Evolutionary conservation across 2,329 filamentous ascomycete genomes (phyloP).

Genomic region (Teratosphaeria gauchensis): DNA sequence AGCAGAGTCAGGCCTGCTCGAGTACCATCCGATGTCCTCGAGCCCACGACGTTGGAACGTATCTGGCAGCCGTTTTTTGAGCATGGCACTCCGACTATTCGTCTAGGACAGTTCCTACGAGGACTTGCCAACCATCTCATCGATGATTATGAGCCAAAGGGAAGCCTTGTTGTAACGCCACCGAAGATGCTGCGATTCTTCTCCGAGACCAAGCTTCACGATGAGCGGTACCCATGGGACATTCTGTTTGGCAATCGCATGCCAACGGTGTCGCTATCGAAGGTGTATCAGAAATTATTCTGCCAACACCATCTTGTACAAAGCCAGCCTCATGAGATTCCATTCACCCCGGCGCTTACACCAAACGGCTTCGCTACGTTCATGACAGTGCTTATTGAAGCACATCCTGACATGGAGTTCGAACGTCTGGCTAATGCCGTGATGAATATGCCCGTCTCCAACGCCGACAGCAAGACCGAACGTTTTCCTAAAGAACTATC

Average conservation of each 20-base stretch:
- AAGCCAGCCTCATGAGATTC: conserved; percentile 31
- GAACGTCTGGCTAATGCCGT: conserved; percentile 60
- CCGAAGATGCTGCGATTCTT: conserved; percentile 69
- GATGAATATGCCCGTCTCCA: conserved; percentile 59
- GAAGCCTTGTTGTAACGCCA: conserved; percentile 63
- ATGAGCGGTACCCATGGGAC: conserved; percentile 59
- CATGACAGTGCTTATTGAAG: conserved; percentile 62
- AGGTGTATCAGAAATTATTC: conserved; percentile 38
- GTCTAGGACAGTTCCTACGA: conserved; percentile 61
- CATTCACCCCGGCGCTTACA: conserved; percentile 37
- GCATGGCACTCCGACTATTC: conserved; percentile 54
- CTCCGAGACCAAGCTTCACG: conserved; percentile 50
- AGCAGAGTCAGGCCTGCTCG: conserved; percentile 4
- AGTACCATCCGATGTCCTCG: conserved; percentile 16
- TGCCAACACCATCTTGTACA: conserved; percentile 43
- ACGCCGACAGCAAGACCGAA: conserved; percentile 55
- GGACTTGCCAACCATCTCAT: conserved; percentile 67
- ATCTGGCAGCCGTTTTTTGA: conserved; percentile 73
- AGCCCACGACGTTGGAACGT: conserved; percentile 54
- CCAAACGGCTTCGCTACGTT: conserved; percentile 46
- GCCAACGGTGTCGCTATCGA: conserved; percentile 31
- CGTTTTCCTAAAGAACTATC: conserved; percentile 72
- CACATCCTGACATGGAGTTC: conserved; percentile 67
- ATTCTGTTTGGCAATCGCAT: conserved; percentile 37
- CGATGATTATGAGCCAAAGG: conserved; percentile 57